Evolutionary conservation across 2,329 filamentous ascomycete species (phyloP).

Genomic region (Colletotrichum sansevieriae): DNA sequence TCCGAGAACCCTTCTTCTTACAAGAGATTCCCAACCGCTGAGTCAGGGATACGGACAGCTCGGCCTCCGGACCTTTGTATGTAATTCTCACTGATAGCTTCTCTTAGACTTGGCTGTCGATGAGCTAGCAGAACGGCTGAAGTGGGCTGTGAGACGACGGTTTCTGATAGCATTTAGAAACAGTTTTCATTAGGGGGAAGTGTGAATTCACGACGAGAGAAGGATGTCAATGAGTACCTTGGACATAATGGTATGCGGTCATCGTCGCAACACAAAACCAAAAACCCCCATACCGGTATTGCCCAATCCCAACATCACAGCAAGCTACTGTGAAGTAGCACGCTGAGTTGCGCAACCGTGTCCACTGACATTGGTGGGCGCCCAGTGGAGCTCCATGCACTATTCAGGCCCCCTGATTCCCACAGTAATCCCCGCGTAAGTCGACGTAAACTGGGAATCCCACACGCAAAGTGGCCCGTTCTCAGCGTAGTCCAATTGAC

Average conservation of each 20-base stretch:
- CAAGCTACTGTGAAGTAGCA: too few relatives aligned
- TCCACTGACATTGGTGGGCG: slow-evolving; percentile 27
- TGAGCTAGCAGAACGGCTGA: not conserved
- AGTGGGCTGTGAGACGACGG: not conserved
- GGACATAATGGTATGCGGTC: slow-evolving; percentile 13
- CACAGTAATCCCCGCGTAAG: slow-evolving; percentile 22
- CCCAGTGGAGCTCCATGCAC: slow-evolving; percentile 2
- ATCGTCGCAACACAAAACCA: not conserved
- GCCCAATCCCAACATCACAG: slow-evolving; percentile 15
- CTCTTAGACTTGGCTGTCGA: not conserved
- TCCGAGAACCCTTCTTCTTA: too few relatives aligned
- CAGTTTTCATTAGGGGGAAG: not conserved
- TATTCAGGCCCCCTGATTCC: slow-evolving; percentile 7
- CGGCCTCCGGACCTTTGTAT: slow-evolving; percentile 10
- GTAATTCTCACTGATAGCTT: not conserved
- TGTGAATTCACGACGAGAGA: not conserved
- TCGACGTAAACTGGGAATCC: not conserved
- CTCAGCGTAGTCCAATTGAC: slow-evolving; percentile 13
- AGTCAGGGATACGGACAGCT: slow-evolving; percentile 11
- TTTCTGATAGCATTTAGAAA: too few relatives aligned
- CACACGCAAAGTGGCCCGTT: not conserved
- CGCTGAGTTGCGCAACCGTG: slow-evolving; percentile 30
- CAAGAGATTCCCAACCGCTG: slow-evolving; percentile 6
- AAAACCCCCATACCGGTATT: not conserved
- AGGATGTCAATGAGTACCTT: not conserved